These are phyloP conservation scores for Anacardium occidentale DNA, from an alignment of 345 rosid genomes.

Conservation along the genomic window DNA sequence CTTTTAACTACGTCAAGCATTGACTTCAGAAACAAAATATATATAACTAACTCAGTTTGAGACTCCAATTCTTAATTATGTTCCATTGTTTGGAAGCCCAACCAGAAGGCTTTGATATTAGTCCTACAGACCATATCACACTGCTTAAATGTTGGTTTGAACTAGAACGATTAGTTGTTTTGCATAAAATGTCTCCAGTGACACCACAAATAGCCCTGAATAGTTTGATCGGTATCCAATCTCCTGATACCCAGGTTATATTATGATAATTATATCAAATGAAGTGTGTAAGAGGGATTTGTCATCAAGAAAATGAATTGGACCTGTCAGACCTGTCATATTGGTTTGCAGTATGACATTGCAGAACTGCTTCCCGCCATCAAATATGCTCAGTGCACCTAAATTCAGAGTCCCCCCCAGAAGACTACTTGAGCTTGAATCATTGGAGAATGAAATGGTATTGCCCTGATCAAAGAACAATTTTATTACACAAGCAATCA, in stretches of 20 bases:
- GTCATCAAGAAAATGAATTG: constrained; percentile 50
- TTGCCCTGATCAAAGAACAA: constrained; percentile 60
- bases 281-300: constrained; percentile 61
- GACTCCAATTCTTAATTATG: constrained; percentile 66
- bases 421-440: constrained; percentile 40
- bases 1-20: constrained; percentile 62
- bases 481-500: constrained; percentile 74
- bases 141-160: constrained; percentile 58
- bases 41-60: constrained; percentile 65
- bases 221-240: constrained; percentile 93
- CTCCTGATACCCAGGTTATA: constrained; percentile 41
- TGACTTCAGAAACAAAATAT: constrained; percentile 45
- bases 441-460: constrained; percentile 69
- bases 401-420: constrained; percentile 62
- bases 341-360: constrained; percentile 54
- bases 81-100: constrained; percentile 93
- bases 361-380: constrained; percentile 61
- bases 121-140: constrained; percentile 92
- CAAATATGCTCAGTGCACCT: constrained; percentile 66
- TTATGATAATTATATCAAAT: constrained; percentile 60
- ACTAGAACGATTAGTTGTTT: constrained; percentile 63
- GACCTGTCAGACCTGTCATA: constrained; percentile 79
- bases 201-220: constrained; percentile 66
- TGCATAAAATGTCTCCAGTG: constrained; percentile 69
- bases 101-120: constrained; percentile 61